Base-by-base conservation (phyloP, 768 basidiomycete genomes). In the Tylopilus rubrobrunneus region DNA sequence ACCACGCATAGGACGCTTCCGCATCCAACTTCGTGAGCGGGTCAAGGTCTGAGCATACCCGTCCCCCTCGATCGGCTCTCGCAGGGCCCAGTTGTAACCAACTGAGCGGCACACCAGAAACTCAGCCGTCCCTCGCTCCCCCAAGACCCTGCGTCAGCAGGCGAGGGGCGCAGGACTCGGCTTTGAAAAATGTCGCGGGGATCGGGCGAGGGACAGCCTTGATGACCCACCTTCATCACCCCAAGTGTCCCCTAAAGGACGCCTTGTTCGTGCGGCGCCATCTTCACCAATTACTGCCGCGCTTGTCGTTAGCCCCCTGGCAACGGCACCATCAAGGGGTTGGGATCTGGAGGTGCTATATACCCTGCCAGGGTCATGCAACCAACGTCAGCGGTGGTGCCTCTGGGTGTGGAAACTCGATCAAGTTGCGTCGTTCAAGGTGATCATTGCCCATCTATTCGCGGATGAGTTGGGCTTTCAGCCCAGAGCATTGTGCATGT, bases 21-120 rank as follows among this genome's bases (percentile, higher is more conserved):
- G 23, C 41, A 7, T 23, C 41, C 41, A 25, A 42, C 9, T 7
- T 42, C 41, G 41, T 42, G 41, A 42, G 41, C 41, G 41, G 41
- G 41, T 42, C 41, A 42, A 42, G 41, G 41, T 42, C 41, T 42
- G 41, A 42, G 41, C 41, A 42, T 42, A 12, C 10, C 2, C 7
- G 19, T 42, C 41, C 41, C 41, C 41, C 41, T 76, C 54, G 79
- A 81, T 78, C 62, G 82, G 72, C 78, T 74, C 80, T 81, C 76
- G 82, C 79, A 60, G 85, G 75, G 78, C 69, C 82, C 73, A 71
- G 78, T 71, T 72, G 70, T 78, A 78, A 85, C 63, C 66, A 62
- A 73, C 75, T 74, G 73, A 80, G 77, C 78, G 76, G 70, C 82
- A 78, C 79, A 87, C 83, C 85, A 86, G 85, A 84, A 80, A 87